Evolutionary conservation across 2,329 filamentous ascomycete genomes (phyloP), one percentile per base, ranked within the genome.

Genomic region (Aspergillus pseudonomiae): DNA sequence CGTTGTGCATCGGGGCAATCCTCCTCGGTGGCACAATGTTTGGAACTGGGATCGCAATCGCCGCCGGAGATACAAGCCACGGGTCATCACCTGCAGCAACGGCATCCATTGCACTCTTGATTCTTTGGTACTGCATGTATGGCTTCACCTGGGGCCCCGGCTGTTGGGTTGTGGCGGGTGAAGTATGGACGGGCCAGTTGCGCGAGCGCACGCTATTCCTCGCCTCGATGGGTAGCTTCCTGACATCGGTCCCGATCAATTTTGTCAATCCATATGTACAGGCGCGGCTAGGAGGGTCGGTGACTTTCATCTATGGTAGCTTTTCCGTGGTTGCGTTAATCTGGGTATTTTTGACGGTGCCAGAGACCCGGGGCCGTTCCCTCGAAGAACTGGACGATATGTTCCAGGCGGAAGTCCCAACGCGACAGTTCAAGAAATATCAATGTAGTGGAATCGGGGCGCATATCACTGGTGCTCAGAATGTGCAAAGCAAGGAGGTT

Each of bases 1-100:
- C 39, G 4, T 55, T 66, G 41, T 58, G 63, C 34, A 56, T 45
- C 26, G 59, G 64, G 16, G 43, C 62, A 48, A 26, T 48, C 14
- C 24, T 48, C 6, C 24, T 48, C 1, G 24, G 45, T 14, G 24
- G 45, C 14, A 26, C 24, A 14, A 48, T 48, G 45, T 48, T 48
- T 9, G 45, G 45, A 14, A 48, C 45, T 6, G 45, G 21, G 2
- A 48, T 48, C 3, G 24, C 21, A 7, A 26, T 28, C 24, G 45
- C 45, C 3, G 28, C 45, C 11, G 45, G 45, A 16, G 24, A 28
- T 12, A 48, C 45, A 16, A 48, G 14, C 24, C 7, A 5, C 11
- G n/a, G 45, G 21, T 28, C 45, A 6, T 48, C 45, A 0, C 45
- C 45, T 4, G 45, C 24, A 9, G 21, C 45, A 12, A 26, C 24